These are phyloP conservation scores for Przewalskia tangutica DNA, from an alignment of 257 asterid genomes.

Conservation along the genomic window DNA sequence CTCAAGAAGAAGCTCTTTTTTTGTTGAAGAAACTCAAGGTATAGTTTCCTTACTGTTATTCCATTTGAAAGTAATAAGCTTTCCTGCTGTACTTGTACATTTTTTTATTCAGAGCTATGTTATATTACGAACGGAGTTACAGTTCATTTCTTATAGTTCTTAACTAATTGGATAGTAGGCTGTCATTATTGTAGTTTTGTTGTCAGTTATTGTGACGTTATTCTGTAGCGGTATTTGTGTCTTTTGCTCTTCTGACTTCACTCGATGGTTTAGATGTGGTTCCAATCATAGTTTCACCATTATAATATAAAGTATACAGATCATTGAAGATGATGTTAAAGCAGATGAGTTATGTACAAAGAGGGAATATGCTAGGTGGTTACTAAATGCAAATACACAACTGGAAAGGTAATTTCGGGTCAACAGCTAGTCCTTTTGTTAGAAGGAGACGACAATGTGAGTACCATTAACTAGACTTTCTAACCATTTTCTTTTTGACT, in stretches of 20 bases:
- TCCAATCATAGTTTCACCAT: slow-evolving; percentile 13
- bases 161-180: neutral
- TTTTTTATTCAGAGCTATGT: neutral
- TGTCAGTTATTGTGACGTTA: no score
- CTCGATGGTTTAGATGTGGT: slow-evolving; percentile 4
- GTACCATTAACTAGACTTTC: neutral
- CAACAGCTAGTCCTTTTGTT: neutral
- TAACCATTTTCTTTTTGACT: slow-evolving; percentile 8
- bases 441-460: neutral
- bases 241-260: no score
- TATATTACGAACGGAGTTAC: neutral
- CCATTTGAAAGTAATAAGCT: neutral
- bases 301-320: slow-evolving; percentile 38
- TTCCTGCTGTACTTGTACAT: neutral
- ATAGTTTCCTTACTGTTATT: slow-evolving; percentile 8
- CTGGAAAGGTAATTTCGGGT: slow-evolving; percentile 57
- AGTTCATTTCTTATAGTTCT: neutral
- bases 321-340: slow-evolving; percentile 61
- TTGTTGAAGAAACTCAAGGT: slow-evolving; percentile 79
- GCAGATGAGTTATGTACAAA: slow-evolving; percentile 79
- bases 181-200: no score
- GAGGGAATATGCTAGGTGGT: slow-evolving; percentile 90
- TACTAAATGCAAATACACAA: slow-evolving; percentile 47
- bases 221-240: no score
- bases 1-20: slow-evolving; percentile 71